Conservation (phyloP, 1,139 yeast species). For the Pneumocystis murina region DNA sequence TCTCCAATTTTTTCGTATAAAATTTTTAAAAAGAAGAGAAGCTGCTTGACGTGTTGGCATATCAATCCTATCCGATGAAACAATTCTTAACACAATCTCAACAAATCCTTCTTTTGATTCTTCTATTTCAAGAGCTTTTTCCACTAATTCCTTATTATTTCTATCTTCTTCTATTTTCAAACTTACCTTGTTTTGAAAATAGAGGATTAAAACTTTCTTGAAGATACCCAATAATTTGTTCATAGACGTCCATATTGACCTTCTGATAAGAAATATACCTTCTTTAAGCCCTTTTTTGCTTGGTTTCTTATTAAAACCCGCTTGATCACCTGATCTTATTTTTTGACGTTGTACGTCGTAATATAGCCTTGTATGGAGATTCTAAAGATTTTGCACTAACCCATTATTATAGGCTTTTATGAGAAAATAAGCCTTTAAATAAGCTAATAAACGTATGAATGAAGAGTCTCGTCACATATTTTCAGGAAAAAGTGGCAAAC, state of each 20-base stretch:
- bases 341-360: too few relatives aligned
- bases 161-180: not conserved
- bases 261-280: not conserved
- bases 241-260: not conserved
- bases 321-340: too few relatives aligned
- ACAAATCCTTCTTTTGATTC: constrained; percentile 65
- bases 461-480: not conserved
- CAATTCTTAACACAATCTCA: constrained; percentile 56
- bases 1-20: constrained; percentile 72
- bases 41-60: constrained; percentile 64
- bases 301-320: not conserved
- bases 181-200: constrained; percentile 15
- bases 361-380: too few relatives aligned
- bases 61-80: constrained; percentile 46
- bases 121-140: constrained; percentile 35
- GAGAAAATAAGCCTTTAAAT: too few relatives aligned
- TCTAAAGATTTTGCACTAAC: too few relatives aligned
- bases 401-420: too few relatives aligned
- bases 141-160: constrained; percentile 19
- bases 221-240: constrained; percentile 12
- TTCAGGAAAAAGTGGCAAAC: not conserved
- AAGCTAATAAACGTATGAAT: not conserved
- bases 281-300: not conserved
- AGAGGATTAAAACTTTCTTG: constrained; percentile 15
- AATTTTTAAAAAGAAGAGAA: constrained; percentile 79